Percentiles rank a stretch among this genome's conserved stretches.
These are phyloP conservation scores for Aureoboletus auriporus DNA, from an alignment of 768 basidiomycete genomes.

Conservation along the genomic window DNA sequence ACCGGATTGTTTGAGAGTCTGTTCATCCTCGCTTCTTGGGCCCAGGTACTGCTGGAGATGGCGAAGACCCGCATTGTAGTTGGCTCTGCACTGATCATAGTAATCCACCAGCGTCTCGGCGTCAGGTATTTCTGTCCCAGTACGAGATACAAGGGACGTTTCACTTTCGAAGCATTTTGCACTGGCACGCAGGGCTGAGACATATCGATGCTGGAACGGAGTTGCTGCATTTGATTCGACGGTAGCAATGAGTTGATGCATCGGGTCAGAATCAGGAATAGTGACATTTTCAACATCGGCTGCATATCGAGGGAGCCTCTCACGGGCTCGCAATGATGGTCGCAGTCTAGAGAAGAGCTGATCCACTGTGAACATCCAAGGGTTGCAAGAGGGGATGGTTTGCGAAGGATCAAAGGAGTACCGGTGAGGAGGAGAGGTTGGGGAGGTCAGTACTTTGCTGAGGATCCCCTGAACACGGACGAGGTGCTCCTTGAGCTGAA, in stretches of 20 bases:
- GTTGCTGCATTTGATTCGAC: neutral
- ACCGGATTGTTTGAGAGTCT: conserved; percentile 15
- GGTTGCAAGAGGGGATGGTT: too few relatives aligned
- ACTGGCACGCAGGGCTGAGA: neutral
- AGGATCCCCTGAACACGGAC: neutral
- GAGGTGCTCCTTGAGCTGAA: conserved; percentile 4
- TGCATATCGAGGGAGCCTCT: neutral
- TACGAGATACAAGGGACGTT: neutral
- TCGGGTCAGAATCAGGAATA: neutral
- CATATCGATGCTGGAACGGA: neutral
- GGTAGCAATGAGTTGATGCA: neutral
- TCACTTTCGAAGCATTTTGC: neutral
- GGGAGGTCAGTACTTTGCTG: neutral
- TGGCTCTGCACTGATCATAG: conserved; percentile 6
- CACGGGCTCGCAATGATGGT: neutral
- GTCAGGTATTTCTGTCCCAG: neutral
- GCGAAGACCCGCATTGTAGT: neutral
- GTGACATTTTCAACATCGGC: neutral
- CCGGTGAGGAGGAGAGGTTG: neutral
- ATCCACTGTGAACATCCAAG: neutral
- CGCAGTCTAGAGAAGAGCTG: neutral
- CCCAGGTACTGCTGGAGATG: conserved; percentile 6
- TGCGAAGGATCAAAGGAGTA: neutral
- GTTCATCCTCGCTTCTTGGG: conserved; percentile 17
- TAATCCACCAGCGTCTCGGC: conserved; percentile 2